Percentiles rank a stretch among this genome's conserved stretches.
These are phyloP conservation scores for Anethum foeniculum DNA, from an alignment of 140 eudicot genomes.

Conservation along the genomic window DNA sequence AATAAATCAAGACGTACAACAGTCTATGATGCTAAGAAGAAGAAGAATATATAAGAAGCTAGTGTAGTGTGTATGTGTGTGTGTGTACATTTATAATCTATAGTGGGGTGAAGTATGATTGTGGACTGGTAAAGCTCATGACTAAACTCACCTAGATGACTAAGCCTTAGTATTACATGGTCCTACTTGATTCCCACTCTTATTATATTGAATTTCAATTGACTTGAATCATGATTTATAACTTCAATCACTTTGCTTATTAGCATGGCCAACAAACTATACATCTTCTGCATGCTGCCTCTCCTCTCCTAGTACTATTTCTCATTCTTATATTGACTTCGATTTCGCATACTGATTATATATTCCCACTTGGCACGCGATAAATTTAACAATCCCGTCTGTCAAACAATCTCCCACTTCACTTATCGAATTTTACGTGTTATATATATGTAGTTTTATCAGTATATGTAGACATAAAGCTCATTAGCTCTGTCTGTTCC, in stretches of 20 bases:
- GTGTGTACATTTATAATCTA: background rate
- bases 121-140: background rate
- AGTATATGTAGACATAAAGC: background rate
- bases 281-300: background rate
- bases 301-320: background rate
- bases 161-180: background rate
- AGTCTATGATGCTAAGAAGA: background rate
- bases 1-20: background rate
- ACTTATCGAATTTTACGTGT: background rate
- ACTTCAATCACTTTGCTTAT: background rate
- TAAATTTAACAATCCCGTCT: background rate
- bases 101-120: conserved; percentile 11
- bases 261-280: conserved; percentile 6
- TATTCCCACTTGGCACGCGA: background rate
- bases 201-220: background rate
- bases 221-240: background rate
- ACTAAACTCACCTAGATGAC: conserved; percentile 2
- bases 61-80: background rate
- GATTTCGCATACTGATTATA: background rate
- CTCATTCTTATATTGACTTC: background rate
- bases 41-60: background rate
- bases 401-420: background rate
- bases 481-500: background rate
- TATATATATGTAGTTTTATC: background rate
- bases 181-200: conserved; percentile 10